These are phyloP conservation scores for Fraxinus baroniana DNA, from an alignment of 305 asterid genomes.

Conservation along the genomic window DNA sequence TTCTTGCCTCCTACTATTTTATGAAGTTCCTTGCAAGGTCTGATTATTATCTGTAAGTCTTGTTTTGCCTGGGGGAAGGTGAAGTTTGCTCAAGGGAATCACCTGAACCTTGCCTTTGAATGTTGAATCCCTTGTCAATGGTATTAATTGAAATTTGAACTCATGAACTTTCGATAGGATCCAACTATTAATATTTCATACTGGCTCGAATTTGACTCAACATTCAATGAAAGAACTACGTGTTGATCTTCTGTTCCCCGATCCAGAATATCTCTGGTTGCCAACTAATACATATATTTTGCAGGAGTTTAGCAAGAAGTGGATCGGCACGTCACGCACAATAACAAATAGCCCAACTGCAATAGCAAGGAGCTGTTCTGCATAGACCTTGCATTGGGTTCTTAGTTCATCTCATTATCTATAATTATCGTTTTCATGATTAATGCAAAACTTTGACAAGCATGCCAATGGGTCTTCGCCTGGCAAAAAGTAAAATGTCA, in stretches of 20 bases:
- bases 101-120: neutral
- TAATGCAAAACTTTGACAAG: conserved; percentile 67
- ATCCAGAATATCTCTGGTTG: conserved; percentile 10
- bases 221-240: neutral
- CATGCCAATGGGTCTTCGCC: conserved; percentile 64
- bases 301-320: conserved; percentile 71
- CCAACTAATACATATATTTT: conserved; percentile 3
- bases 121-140: neutral
- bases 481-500: conserved; percentile 38
- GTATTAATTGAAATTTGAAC: neutral
- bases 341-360: conserved; percentile 47
- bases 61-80: neutral
- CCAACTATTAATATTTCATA: neutral
- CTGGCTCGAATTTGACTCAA: neutral
- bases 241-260: neutral
- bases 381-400: conserved; percentile 13
- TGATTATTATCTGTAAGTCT: neutral
- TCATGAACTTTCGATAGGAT: neutral
- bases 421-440: conserved; percentile 30
- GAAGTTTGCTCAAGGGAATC: neutral
- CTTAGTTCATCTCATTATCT: conserved; percentile 29
- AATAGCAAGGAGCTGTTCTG: conserved; percentile 28
- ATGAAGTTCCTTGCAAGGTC: neutral
- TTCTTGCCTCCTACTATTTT: neutral
- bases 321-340: conserved; percentile 74